phyloP scores from a whole-genome alignment of 164 flowering plant species.

The Magnolia kwangsiensis region DNA sequence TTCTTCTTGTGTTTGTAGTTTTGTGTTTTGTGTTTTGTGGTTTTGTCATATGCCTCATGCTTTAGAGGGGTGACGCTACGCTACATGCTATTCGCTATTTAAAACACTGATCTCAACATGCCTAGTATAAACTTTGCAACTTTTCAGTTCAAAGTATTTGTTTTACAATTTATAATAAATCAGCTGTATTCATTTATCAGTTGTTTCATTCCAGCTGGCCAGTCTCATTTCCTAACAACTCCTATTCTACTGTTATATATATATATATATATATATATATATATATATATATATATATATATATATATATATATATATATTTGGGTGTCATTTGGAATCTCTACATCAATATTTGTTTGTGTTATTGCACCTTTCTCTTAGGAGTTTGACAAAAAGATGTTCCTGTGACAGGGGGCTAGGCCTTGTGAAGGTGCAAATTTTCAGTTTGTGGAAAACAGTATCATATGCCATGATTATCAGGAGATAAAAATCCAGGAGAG shows the following conservation, averaged over 20 bases:
- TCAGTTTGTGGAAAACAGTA: constrained; percentile 51
- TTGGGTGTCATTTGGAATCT: background rate
- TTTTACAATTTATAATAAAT: background rate
- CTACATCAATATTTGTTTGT: background rate
- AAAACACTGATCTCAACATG: background rate
- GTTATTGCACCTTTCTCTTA: background rate
- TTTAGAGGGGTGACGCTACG: no score
- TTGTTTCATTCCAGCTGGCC: background rate
- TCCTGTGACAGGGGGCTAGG: constrained; percentile 41
- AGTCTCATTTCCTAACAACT: background rate
- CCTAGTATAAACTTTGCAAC: background rate
- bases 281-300: no score
- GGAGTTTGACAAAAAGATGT: background rate
- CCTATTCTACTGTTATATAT: background rate
- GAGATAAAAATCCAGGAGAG: constrained; percentile 98
- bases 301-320: no score
- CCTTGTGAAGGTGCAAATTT: constrained; percentile 72
- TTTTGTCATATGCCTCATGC: no score
- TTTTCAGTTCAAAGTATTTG: background rate
- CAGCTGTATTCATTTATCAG: background rate
- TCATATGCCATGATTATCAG: constrained; percentile 85
- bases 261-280: no score
- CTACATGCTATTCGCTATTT: no score
- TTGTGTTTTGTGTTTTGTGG: no score
- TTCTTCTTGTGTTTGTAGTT: no score